Evolutionary conservation across 2,329 filamentous ascomycete species (phyloP), one percentile per base, ranked within the genome.

Genomic region (Coniochaeta ligniaria): DNA sequence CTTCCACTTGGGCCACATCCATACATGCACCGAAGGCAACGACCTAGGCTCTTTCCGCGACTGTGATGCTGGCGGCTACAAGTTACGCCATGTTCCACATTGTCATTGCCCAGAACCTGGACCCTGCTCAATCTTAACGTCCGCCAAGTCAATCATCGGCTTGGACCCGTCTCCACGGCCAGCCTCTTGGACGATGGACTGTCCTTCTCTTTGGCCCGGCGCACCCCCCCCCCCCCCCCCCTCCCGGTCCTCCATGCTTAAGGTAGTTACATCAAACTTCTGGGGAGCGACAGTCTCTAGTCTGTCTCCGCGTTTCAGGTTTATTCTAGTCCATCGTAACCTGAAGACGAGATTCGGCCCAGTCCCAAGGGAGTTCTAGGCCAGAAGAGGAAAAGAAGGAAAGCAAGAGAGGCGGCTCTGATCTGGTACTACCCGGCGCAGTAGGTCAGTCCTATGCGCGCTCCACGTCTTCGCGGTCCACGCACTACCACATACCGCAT

Each of bases 271-370:
- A 57, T 38, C 50, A 33, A 36, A 11, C 7, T 20, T 24, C 54
- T 31, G 35, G 54, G 54, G 17, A 61, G 58, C 59, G 59, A 60
- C 60, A 61, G 62, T 59, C 63, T 52, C 57, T 63, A 61, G 62
- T 59, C 63, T 52, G 58, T 63, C 67, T 66, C 64, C 65, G 64
- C 66, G 69, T 71, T 71, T 71, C 69, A 71, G 67, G 62, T 70
- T 69, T 66, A 65, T 67, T 66, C 64, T 65, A 56, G 64, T 66
- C 65, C 60, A 63, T 58, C 58, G 47, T 63, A 61, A 61, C 62
- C 57, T 38, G 52, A 59, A 58, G 50, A 59, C 61, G 60, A 61
- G 60, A 58, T 58, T 61, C 62, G 62, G 60, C 62, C 64, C 66
- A 63, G 66, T 60, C 60, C 61, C 65, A 56, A 55, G 17, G 56